A percentile compares a stretch with the other conserved stretches of the same genome.
These are phyloP conservation scores for Backusella macrospora DNA, from an alignment of 192 early-diverging fungal species.

Conservation along the genomic window DNA sequence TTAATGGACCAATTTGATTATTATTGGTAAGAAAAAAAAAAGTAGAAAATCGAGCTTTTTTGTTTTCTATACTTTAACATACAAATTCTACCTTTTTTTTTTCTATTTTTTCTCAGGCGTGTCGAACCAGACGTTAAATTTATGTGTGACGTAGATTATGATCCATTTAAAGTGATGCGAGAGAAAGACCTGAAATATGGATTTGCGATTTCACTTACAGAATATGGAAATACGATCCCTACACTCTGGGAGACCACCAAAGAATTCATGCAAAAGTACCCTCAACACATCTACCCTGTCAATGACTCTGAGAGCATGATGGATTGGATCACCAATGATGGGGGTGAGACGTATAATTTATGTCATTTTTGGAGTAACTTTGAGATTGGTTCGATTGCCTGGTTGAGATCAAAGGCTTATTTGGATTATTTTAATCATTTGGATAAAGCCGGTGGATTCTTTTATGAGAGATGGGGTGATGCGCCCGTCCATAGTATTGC, in stretches of 20 bases:
- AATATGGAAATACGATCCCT: conserved; percentile 60
- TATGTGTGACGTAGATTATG: conserved; percentile 73
- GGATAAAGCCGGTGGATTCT: conserved; percentile 84
- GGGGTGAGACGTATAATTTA: conserved; percentile 57
- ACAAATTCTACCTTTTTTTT: no score
- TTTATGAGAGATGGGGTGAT: conserved; percentile 65
- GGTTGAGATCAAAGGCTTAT: conserved; percentile 69
- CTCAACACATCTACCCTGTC: conserved; percentile 37
- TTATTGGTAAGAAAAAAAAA: conserved; percentile 90
- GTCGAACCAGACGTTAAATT: conserved; percentile 77
- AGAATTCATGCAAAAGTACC: conserved; percentile 54
- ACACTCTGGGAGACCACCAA: conserved; percentile 64
- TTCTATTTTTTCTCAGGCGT: no score
- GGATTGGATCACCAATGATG: conserved; percentile 53
- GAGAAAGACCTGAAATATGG: conserved; percentile 71
- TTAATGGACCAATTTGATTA: conserved; percentile 68
- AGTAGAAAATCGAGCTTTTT: no score
- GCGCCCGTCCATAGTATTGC: conserved; percentile 33
- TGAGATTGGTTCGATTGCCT: conserved; percentile 71
- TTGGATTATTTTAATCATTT: conserved; percentile 67
- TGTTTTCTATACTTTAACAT: neutral
- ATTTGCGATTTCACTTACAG: conserved; percentile 64
- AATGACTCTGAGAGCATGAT: conserved; percentile 20
- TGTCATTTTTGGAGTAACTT: conserved; percentile 84
- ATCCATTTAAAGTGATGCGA: conserved; percentile 72